These are phyloP conservation scores for apple (Malus domestica) DNA, from an alignment of 306 rosid genomes.

Conservation along the genomic window ASM211411v1 NC_041799.1:40118501-40119000, in stretches of 20 bases:
- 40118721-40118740: slow-evolving; percentile 83
- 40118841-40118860: neutral
- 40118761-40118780: slow-evolving; percentile 79
- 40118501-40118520: slow-evolving; percentile 71
- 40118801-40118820: slow-evolving; percentile 13
- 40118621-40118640: neutral
- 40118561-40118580: slow-evolving; percentile 21
- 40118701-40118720: slow-evolving; percentile 97
- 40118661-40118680: slow-evolving; percentile 33
- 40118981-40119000: too few relatives aligned
- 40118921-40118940: too few relatives aligned
- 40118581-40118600: slow-evolving; percentile 11
- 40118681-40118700: slow-evolving; percentile 65
- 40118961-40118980: too few relatives aligned
- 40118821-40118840: neutral
- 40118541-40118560: neutral
- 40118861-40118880: neutral
- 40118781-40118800: slow-evolving; percentile 43
- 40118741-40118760: slow-evolving; percentile 97
- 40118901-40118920: too few relatives aligned
- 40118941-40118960: too few relatives aligned
- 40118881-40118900: neutral
- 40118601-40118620: neutral
- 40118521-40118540: slow-evolving; percentile 40
- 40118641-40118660: slow-evolving; percentile 4